Base-by-base conservation (phyloP, 169 alveolate species). In the Perkinsus marinus region DNA sequence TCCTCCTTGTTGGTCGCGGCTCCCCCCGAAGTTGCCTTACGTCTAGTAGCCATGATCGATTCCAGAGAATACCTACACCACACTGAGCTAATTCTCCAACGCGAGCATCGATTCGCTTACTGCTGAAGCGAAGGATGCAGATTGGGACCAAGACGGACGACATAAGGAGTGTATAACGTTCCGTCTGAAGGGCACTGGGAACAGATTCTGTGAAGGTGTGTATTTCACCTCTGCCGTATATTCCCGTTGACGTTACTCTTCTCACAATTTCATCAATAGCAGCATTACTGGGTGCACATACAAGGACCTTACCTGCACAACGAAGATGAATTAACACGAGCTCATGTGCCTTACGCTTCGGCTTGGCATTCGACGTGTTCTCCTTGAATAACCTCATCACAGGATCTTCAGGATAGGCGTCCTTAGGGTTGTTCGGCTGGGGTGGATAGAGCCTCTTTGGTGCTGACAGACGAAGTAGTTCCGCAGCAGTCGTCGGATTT, bases 251-350 rank as follows among this genome's bases (percentile, higher is more conserved):
- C 68, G 95, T 93, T 89, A 98, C 95, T n/a, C 99, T 95, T 92
- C 98, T 94, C 30, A 98, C 97, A 39, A 99, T 98, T 94, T 98
- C 99, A 95, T 99, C 99, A n/a, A 99, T 98, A 0, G 99, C 99
- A 26, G 99, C 99, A 93, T 99, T 99, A 41, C 99, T 98, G 37
- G 99, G 99, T 36, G 99, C 99, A 92, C 99, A 99, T 68, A 99
- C 98, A 41, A 99, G 94, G 39, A 99, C 96, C 68, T 94, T 57
- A 57, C 79, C 79, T 57, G 79, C 5, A 57, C 7, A 6, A 41
- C 10, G 22, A 0, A 30, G 26, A 7, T 13, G 22, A 26, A 57
- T 57, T 16, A 26, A 57, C 34, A 13, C 36, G 34, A 57, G 22
- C 30, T 0, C 79, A 57, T 57, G 34, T 2, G 37, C 30, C 79